A percentile compares a stretch with the other conserved stretches of the same genome.
Evolutionary conservation across 225 moss, liverwort and hornwort species (phyloP).

Genomic region (Straminergon stramineum): DNA sequence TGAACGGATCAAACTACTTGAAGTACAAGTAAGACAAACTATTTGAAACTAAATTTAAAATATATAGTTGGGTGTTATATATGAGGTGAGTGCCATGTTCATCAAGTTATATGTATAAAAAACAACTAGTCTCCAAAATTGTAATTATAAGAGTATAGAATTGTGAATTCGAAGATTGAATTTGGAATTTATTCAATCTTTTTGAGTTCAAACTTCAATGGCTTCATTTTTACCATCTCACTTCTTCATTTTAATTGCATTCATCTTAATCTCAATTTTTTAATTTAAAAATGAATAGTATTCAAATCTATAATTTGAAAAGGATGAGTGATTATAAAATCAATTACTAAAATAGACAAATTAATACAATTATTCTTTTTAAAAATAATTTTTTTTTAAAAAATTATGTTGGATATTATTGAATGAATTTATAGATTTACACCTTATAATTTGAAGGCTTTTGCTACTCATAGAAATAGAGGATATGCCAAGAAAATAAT

Average conservation of each 20-base stretch:
- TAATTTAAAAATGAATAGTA: background rate
- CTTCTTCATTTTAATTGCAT: background rate
- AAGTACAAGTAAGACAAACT: conserved; percentile 31
- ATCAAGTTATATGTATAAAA: background rate
- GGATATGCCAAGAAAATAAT: background rate
- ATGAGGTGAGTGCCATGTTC: too few relatives aligned
- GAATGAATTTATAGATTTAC: background rate
- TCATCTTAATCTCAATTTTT: background rate
- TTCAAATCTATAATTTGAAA: background rate
- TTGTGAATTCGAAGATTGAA: background rate
- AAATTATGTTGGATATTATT: background rate
- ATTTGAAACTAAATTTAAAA: background rate
- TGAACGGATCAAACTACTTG: conserved; percentile 37
- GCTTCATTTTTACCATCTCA: background rate
- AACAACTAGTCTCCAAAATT: background rate
- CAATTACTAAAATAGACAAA: background rate
- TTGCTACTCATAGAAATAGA: background rate
- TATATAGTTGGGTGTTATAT: background rate
- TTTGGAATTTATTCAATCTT: background rate
- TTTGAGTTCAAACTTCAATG: background rate
- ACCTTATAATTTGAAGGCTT: background rate
- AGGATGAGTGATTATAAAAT: too few relatives aligned
- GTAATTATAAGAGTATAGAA: background rate
- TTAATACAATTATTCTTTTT: background rate
- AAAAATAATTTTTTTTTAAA: background rate